Percentiles rank a stretch among this genome's conserved stretches.
phyloP scores from a whole-genome alignment of 2,329 filamentous ascomycete genomes.

The Alternaria longipes region DNA sequence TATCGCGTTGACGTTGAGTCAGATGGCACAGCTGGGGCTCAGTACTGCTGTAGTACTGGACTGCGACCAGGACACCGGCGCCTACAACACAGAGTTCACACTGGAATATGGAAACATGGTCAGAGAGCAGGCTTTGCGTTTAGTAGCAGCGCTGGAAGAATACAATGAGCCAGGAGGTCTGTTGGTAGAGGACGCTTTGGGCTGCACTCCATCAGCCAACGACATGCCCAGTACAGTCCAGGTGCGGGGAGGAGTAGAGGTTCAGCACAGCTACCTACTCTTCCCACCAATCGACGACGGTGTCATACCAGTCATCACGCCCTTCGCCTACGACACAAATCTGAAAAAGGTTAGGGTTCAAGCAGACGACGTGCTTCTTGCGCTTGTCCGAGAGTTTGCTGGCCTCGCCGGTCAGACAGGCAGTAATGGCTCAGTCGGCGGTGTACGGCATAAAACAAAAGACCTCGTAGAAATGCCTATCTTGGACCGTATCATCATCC shows the following conservation, averaged over 20 bases:
- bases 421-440: conserved; percentile 17
- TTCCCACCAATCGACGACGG: conserved; percentile 73
- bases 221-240: conserved; percentile 46
- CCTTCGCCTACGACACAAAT: conserved; percentile 67
- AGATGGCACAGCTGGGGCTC: conserved; percentile 83
- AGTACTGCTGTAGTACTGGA: conserved; percentile 85
- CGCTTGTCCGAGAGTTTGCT: conserved; percentile 78
- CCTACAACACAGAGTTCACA: conserved; percentile 42
- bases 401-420: conserved; percentile 62
- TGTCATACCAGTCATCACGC: conserved; percentile 74
- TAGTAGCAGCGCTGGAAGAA: conserved; percentile 77
- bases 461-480: conserved; percentile 44
- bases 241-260: conserved; percentile 49
- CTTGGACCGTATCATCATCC: conserved; percentile 85
- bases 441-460: conserved; percentile 30
- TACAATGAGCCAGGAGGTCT: conserved; percentile 74
- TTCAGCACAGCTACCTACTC: conserved; percentile 62
- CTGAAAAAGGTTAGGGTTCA: conserved; percentile 56
- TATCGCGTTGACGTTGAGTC: conserved; percentile 82
- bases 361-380: conserved; percentile 74
- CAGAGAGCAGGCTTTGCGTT: conserved; percentile 73
- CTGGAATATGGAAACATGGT: conserved; percentile 53
- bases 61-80: conserved; percentile 59
- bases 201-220: conserved; percentile 42
- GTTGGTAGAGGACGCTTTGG: conserved; percentile 68